phyloP scores from a whole-genome alignment of 2,329 filamentous ascomycete species.

The Fusarium solani-melongenae region DNA sequence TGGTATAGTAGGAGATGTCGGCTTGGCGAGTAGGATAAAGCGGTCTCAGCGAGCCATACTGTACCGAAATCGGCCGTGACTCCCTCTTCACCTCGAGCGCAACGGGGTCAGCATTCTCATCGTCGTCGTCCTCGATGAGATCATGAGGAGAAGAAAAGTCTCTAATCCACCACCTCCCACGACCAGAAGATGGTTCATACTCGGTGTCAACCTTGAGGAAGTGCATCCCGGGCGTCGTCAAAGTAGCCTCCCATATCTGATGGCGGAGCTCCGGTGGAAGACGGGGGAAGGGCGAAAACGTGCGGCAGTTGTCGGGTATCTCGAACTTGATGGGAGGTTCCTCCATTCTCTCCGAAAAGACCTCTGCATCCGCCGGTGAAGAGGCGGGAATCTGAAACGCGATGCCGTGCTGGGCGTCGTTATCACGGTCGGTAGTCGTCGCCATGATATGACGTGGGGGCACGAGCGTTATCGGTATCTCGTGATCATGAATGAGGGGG shows the following conservation, averaged over 20 bases:
- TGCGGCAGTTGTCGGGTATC: slow-evolving; percentile 46
- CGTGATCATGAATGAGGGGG: slow-evolving; percentile 32
- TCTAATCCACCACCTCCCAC: slow-evolving; percentile 41
- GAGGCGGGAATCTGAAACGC: not conserved
- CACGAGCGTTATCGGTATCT: slow-evolving; percentile 33
- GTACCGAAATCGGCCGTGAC: slow-evolving; percentile 21
- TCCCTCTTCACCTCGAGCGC: slow-evolving; percentile 40
- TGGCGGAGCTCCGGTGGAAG: slow-evolving; percentile 51
- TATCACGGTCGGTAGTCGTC: slow-evolving; percentile 16
- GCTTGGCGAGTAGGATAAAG: slow-evolving; percentile 44
- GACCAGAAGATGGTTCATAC: slow-evolving; percentile 16
- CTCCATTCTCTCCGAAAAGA: not conserved
- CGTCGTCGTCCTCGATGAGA: slow-evolving; percentile 22
- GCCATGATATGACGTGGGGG: slow-evolving; percentile 35
- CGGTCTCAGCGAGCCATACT: slow-evolving; percentile 37
- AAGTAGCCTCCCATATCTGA: slow-evolving; percentile 48
- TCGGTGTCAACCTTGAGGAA: slow-evolving; percentile 46
- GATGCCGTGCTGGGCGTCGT: slow-evolving; percentile 7
- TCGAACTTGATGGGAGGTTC: slow-evolving; percentile 44
- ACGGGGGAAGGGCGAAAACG: slow-evolving; percentile 46
- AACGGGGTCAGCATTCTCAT: slow-evolving; percentile 36
- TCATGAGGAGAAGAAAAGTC: not conserved
- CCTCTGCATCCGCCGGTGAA: not conserved
- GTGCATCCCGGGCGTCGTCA: slow-evolving; percentile 49
- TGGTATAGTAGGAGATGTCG: slow-evolving; percentile 49